phyloP scores from a whole-genome alignment of 441 rosid species.

The Populus hybrid region DNA sequence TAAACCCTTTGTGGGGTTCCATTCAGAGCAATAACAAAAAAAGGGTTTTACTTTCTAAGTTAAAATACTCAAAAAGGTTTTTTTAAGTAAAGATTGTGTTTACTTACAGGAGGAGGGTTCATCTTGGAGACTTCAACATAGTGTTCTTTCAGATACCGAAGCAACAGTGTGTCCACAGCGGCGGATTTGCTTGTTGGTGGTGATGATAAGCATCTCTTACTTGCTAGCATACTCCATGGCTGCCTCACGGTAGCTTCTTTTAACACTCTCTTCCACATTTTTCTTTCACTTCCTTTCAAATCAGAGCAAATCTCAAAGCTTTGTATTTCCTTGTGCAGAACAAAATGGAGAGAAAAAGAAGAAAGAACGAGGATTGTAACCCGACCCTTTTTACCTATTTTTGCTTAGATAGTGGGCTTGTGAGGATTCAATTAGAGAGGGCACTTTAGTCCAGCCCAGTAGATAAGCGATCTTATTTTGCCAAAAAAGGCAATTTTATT shows the following conservation, averaged over 20 bases:
- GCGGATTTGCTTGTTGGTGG: constrained; percentile 35
- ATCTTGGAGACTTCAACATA: constrained; percentile 73
- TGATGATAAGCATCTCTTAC: constrained; percentile 20
- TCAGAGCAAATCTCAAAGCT: neutral
- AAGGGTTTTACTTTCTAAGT: neutral
- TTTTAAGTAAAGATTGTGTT: constrained; percentile 33
- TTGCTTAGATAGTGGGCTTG: neutral
- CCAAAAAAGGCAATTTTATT: no score
- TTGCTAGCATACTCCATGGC: constrained; percentile 40
- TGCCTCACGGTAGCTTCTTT: constrained; percentile 29
- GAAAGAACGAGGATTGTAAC: neutral
- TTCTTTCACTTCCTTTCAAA: neutral
- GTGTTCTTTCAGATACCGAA: constrained; percentile 91
- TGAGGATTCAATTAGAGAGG: neutral
- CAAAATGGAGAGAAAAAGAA: neutral
- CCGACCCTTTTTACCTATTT: neutral
- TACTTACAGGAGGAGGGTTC: constrained; percentile 89
- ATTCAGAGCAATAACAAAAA: neutral
- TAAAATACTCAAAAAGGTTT: constrained; percentile 1
- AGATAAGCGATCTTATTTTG: no score
- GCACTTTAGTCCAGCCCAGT: no score
- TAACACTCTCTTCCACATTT: constrained; percentile 42
- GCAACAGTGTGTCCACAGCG: constrained; percentile 67
- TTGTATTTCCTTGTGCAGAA: neutral
- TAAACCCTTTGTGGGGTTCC: neutral